Evolutionary conservation across 257 asterid species (phyloP).

Genomic region (Solanum chilense): DNA sequence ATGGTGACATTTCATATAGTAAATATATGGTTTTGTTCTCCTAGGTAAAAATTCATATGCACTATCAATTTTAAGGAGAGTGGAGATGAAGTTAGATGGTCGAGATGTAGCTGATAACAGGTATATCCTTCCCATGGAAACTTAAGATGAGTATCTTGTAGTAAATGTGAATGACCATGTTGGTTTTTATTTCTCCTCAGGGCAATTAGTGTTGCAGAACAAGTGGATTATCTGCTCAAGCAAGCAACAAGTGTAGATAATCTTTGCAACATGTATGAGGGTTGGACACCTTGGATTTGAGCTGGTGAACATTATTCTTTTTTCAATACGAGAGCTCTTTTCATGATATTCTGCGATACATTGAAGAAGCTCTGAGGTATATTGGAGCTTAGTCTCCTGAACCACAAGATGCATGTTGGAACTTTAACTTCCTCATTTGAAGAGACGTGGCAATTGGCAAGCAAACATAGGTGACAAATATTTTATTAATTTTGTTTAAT

Average conservation of each 20-base stretch:
- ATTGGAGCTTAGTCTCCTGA: conserved; percentile 7
- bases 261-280: conserved; percentile 98
- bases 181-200: conserved; percentile 23
- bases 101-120: conserved; percentile 71
- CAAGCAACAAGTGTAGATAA: conserved; percentile 89
- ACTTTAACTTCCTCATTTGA: background rate
- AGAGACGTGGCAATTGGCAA: background rate
- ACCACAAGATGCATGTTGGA: background rate
- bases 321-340: background rate
- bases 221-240: conserved; percentile 83
- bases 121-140: conserved; percentile 28
- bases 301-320: conserved; percentile 6
- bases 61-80: conserved; percentile 63
- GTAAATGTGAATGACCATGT: background rate
- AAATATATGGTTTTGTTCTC: conserved; percentile 4
- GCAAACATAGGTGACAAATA: background rate
- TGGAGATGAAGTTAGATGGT: conserved; percentile 95
- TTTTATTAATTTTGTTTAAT: background rate
- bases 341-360: conserved; percentile 7
- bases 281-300: conserved; percentile 99
- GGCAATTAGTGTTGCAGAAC: conserved; percentile 66
- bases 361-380: conserved; percentile 1
- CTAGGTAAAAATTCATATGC: conserved; percentile 90
- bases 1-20: background rate
- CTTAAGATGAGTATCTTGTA: background rate